These are phyloP conservation scores for Yamadazyma akitaensis DNA, from an alignment of 805 yeast genomes.

Conservation along the genomic window DNA sequence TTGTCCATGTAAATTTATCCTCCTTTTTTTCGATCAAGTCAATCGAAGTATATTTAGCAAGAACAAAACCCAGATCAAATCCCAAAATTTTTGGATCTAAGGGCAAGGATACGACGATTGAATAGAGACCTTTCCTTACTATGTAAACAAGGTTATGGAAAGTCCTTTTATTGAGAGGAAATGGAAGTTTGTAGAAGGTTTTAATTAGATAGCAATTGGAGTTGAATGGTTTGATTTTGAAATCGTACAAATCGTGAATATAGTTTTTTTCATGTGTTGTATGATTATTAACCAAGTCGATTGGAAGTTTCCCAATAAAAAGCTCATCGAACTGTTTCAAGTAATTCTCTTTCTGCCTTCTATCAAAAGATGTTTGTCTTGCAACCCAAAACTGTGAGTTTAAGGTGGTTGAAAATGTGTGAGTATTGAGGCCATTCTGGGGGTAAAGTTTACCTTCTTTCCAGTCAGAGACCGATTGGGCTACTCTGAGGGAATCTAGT, in stretches of 20 bases:
- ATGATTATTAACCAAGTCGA: slow-evolving; percentile 18
- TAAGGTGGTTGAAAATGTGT: slow-evolving; percentile 1
- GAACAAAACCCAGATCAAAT: slow-evolving; percentile 18
- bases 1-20: slow-evolving; percentile 30
- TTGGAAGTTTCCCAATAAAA: slow-evolving; percentile 14
- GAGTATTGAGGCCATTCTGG: background rate
- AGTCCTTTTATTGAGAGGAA: slow-evolving; percentile 32
- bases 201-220: slow-evolving; percentile 28
- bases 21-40: slow-evolving; percentile 25
- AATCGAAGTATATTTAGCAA: slow-evolving; percentile 35
- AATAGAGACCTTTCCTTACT: slow-evolving; percentile 17
- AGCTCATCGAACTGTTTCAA: slow-evolving; percentile 11
- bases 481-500: background rate
- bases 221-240: slow-evolving; percentile 17
- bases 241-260: slow-evolving; percentile 30
- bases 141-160: slow-evolving; percentile 37
- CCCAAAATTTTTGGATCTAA: slow-evolving; percentile 24
- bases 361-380: slow-evolving; percentile 11
- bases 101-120: slow-evolving; percentile 32
- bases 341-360: slow-evolving; percentile 4
- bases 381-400: slow-evolving; percentile 16
- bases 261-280: slow-evolving; percentile 35
- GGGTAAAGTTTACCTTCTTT: slow-evolving; percentile 4
- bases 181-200: slow-evolving; percentile 32
- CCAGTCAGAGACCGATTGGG: slow-evolving; percentile 6